Conservation (phyloP, 805 yeast genomes). For the Suhomyces kilbournensis region DNA sequence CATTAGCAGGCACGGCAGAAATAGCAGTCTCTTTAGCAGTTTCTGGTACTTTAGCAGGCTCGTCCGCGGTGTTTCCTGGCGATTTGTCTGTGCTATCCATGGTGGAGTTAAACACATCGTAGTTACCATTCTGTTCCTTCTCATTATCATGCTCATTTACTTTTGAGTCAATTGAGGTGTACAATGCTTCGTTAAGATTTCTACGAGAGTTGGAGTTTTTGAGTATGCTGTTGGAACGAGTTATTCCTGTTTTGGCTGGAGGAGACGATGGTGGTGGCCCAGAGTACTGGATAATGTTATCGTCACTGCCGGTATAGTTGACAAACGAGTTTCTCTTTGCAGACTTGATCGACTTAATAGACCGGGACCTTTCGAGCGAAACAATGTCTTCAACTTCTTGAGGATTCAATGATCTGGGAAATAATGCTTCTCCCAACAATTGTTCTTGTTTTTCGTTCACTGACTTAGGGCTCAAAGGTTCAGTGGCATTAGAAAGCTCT, state of each 20-base stretch:
- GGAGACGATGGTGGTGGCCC: constrained; percentile 15
- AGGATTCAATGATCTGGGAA: constrained; percentile 65
- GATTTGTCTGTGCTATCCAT: background rate
- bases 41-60: background rate
- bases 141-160: background rate
- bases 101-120: background rate
- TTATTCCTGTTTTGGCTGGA: constrained; percentile 16
- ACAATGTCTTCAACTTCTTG: constrained; percentile 75
- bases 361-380: constrained; percentile 62
- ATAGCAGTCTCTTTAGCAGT: background rate
- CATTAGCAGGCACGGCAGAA: background rate
- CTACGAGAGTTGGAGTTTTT: constrained; percentile 30
- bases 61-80: background rate
- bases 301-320: constrained; percentile 41
- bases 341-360: constrained; percentile 51
- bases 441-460: constrained; percentile 7
- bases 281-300: constrained; percentile 31
- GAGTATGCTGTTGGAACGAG: constrained; percentile 38
- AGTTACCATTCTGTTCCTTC: background rate
- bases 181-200: constrained; percentile 15
- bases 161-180: constrained; percentile 3
- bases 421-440: constrained; percentile 51
- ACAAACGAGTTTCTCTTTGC: constrained; percentile 35
- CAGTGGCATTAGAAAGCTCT: background rate
- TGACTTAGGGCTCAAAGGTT: background rate